phyloP scores from a whole-genome alignment of 75 land plant genomes.

The Pinus tabuliformis region DNA sequence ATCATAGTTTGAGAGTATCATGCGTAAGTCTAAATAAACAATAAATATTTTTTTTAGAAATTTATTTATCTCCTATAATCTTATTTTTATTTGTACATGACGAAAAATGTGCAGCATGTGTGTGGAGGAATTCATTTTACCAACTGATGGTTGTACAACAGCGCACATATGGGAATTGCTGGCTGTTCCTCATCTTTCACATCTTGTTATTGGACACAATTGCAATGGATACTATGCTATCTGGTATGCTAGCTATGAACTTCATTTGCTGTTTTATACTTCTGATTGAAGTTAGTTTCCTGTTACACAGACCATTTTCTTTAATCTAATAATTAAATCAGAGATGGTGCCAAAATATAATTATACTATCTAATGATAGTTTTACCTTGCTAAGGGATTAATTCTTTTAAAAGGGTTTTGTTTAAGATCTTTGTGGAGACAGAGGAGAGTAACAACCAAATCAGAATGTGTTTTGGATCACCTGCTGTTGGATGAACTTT shows the following conservation, averaged over 20 bases:
- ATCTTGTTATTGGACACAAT: conserved; percentile 50
- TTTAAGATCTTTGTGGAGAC: background rate
- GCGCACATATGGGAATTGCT: conserved; percentile 38
- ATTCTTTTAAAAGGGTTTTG: background rate
- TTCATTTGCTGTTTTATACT: background rate
- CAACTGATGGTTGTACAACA: conserved; percentile 17
- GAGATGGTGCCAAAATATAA: no score
- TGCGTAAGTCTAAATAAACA: background rate
- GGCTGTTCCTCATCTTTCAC: conserved; percentile 32
- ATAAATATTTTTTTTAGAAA: background rate
- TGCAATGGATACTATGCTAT: conserved; percentile 47
- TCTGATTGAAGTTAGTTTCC: background rate
- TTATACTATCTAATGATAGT: background rate
- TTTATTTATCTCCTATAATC: background rate
- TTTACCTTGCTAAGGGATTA: background rate
- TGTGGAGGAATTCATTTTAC: conserved; percentile 33
- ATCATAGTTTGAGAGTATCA: background rate
- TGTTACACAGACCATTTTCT: background rate
- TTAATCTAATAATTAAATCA: no score
- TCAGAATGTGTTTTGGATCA: background rate
- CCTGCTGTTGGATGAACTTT: background rate
- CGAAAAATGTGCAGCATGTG: conserved; percentile 29
- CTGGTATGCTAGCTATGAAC: conserved; percentile 34
- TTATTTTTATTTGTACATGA: background rate
- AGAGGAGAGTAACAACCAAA: background rate